Base-by-base conservation (phyloP, 345 rosid genomes). In the Mallotus nudiflorus region DNA sequence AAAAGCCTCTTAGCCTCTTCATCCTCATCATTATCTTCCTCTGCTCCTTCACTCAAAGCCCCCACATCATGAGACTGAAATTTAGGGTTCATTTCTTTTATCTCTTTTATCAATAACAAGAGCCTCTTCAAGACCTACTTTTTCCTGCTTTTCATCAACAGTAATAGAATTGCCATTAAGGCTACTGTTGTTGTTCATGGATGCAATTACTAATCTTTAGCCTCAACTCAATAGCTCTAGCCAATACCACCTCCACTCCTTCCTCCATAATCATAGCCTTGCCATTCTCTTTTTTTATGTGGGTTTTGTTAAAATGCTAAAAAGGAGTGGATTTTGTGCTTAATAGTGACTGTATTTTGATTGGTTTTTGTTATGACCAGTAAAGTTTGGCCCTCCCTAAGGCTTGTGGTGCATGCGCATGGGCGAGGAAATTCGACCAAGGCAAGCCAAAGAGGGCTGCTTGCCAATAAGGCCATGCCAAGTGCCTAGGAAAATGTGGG, bases 191-290 rank as follows among this genome's bases (percentile, higher is more conserved):
- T 67, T 59, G 55, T 60, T 3, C 80, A 12, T 82, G 85, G 76
- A 93, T 84, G 77, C 89, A 88, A 66, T 83, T 85, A 72, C 75
- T 82, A 85, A 93, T 83, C 75, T 91, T 89, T 60, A 85, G 73
- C 42, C 97, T 84, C 9, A 93, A 85, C 75, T 93, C 96, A 19
- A 82, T 85, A 46, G 96, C 98, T 81, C 82, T 91, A 22, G 96
- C 88, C 75, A 93, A 63, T 31, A 85, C 92, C 24, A 86, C 71
- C 44, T 88, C 92, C 24, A 91, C 87, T 9, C 96, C 91, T 66
- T 88, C 96, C 59, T 87, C 94, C 89, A 87, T 80, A 71, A 25
- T 39, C 6, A 35, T 10, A 68, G 81, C 71, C 75, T 79, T 10
- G 45, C 25, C 62, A 61, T 56, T 18, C 44, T 48, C n/a, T 46